phyloP scores from a whole-genome alignment of 768 basidiomycete species.

The Trametes coccinea region DNA sequence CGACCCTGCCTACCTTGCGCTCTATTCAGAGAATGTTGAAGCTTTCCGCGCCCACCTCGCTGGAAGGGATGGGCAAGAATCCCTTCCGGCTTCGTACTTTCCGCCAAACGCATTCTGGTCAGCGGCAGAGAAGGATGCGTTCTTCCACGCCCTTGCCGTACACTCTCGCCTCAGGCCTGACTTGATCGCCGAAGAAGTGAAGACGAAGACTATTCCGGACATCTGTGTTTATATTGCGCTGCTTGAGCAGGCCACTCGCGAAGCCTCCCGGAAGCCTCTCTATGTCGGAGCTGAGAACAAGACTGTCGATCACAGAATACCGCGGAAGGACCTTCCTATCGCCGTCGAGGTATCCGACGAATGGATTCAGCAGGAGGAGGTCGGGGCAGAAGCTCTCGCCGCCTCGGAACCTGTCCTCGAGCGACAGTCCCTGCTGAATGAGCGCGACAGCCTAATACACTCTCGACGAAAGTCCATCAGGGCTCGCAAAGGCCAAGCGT shows the following conservation, averaged over 20 bases:
- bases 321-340: constrained; percentile 40
- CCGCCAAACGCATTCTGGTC: constrained; percentile 55
- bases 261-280: constrained; percentile 24
- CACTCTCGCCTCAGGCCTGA: constrained; percentile 77
- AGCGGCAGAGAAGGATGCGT: constrained; percentile 60
- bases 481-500: constrained; percentile 21
- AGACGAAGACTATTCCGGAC: constrained; percentile 64
- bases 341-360: constrained; percentile 53
- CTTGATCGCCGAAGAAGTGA: constrained; percentile 67
- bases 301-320: constrained; percentile 9
- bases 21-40: constrained; percentile 38
- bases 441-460: constrained; percentile 24
- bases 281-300: constrained; percentile 4
- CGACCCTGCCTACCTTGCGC: constrained; percentile 26
- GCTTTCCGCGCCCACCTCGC: constrained; percentile 39
- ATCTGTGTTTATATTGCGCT: constrained; percentile 66
- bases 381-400: constrained; percentile 36
- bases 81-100: constrained; percentile 36
- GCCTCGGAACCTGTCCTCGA: constrained; percentile 35
- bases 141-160: constrained; percentile 68
- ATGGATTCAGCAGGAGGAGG: constrained; percentile 53
- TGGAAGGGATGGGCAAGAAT: constrained; percentile 35
- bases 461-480: constrained; percentile 25
- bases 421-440: constrained; percentile 20
- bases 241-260: constrained; percentile 38